Percentiles rank a stretch among this genome's conserved stretches.
These are phyloP conservation scores for Raddia distichophylla DNA, from an alignment of 176 grass and related monocot genomes.

Conservation along the genomic window DNA sequence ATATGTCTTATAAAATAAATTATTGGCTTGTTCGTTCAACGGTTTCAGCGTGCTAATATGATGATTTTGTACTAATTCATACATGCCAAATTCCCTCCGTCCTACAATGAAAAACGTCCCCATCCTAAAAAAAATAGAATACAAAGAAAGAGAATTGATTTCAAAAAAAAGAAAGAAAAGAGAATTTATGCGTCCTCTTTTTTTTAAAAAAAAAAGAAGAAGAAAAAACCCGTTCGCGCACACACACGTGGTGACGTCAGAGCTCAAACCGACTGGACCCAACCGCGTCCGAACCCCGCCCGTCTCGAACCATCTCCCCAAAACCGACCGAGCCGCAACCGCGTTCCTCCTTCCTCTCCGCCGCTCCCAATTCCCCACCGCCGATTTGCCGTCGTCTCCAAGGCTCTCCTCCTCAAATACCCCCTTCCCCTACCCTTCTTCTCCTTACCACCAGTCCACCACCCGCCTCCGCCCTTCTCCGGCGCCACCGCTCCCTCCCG, in stretches of 20 bases:
- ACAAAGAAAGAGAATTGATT: too few relatives aligned
- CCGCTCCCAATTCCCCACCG: neutral
- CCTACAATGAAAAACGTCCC: too few relatives aligned
- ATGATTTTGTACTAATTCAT: too few relatives aligned
- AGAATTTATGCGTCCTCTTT: too few relatives aligned
- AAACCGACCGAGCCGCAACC: slow-evolving; percentile 11
- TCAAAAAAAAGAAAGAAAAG: too few relatives aligned
- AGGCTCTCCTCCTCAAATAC: slow-evolving; percentile 57
- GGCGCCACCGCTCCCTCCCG: neutral
- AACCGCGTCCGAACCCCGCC: too few relatives aligned
- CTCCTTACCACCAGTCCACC: neutral
- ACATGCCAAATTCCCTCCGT: too few relatives aligned
- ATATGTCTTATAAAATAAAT: too few relatives aligned
- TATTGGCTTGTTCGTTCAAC: too few relatives aligned
- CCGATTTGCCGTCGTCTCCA: slow-evolving; percentile 60
- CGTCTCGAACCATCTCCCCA: slow-evolving; percentile 8
- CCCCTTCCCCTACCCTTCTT: slow-evolving; percentile 5
- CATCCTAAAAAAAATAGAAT: too few relatives aligned
- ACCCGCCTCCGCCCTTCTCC: neutral
- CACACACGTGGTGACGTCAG: slow-evolving; percentile 13
- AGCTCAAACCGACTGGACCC: neutral
- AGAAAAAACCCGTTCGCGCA: neutral
- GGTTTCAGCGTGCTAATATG: too few relatives aligned
- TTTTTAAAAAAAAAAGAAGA: too few relatives aligned
- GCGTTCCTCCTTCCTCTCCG: neutral